Conservation (phyloP, 352 stramenopile species). For the Thalassiosira hispida region DNA sequence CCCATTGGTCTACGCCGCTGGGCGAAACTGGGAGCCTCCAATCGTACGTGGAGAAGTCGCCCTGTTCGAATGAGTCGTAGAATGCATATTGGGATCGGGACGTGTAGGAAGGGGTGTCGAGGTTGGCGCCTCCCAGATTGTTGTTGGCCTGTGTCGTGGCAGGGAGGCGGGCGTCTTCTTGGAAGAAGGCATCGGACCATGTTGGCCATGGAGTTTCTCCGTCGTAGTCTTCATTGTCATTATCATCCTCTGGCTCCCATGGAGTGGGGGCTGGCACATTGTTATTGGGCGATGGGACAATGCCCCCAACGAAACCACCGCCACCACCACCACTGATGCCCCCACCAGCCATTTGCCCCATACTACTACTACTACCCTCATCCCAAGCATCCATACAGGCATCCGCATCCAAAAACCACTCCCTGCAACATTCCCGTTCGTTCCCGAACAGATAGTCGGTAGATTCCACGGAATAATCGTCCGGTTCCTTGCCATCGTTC, state of each 20-base stretch:
- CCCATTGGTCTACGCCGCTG: constrained; percentile 21
- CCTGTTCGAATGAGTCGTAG: constrained; percentile 48
- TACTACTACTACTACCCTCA: too few species aligned
- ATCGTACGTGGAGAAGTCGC: constrained; percentile 25
- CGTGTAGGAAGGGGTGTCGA: neutral
- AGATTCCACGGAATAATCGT: constrained; percentile 5
- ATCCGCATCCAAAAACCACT: constrained; percentile 41
- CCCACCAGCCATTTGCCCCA: too few species aligned
- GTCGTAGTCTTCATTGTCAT: neutral
- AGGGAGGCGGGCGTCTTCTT: neutral
- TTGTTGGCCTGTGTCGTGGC: neutral
- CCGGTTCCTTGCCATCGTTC: constrained; percentile 30
- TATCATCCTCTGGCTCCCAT: neutral
- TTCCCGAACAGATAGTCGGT: constrained; percentile 27
- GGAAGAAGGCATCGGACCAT: constrained; percentile 28
- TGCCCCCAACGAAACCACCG: too few species aligned
- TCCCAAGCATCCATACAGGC: constrained; percentile 20
- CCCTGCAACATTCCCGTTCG: constrained; percentile 14
- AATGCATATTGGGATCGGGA: constrained; percentile 9
- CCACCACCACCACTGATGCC: too few species aligned
- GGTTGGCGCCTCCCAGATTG: too few species aligned
- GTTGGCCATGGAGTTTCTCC: constrained; percentile 26
- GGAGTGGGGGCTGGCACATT: neutral
- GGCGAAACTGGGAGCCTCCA: neutral
- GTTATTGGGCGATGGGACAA: too few species aligned